Base-by-base conservation (phyloP, 148 eudicot species). In the Drosera capensis region DNA sequence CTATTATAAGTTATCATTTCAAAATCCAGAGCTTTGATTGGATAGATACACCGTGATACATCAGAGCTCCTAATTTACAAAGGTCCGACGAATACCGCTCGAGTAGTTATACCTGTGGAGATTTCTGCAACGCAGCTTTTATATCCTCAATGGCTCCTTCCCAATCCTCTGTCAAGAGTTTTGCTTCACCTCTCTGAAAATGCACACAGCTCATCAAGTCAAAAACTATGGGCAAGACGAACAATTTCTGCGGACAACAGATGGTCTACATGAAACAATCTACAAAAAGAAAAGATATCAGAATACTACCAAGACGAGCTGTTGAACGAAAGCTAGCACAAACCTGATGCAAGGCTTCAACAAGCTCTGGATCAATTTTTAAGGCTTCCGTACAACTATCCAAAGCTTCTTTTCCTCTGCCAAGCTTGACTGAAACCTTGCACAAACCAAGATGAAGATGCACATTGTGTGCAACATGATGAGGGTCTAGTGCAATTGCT, bases 141-240 rank as follows among this genome's bases (percentile, higher is more conserved):
- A 86, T 58, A 65, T 86, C 96, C 46, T 80, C 82, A 14, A 82
- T 94, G 41, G 96, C 96, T 54, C 96, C 96, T 49, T 82, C 96
- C 83, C 83, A 86, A 46, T 86, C 96, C 71, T 86, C 88, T 28
- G 53, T 48, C 45, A 86, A 61, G 54, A 82, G 76, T 58, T 86
- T 86, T 25, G 88, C 96, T 74, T 86, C 96, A 39, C 94, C 96
- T 58, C 96, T 78, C 96, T 82, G 70, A 15, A 49, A 60, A 58
- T n/a, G n/a, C n/a, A 66, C 37, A 48, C 20, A 57, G 3, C 43
- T 11, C 9, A 49, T 20, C 14, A 31, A 23, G 25, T 58, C 20
- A 74, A 19, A 49, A 16, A 50, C n/a, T n/a, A n/a, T n/a, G n/a
- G n/a, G n/a, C n/a, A n/a, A n/a, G n/a, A n/a, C n/a, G n/a, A n/a